Conservation (phyloP, 345 rosid species). For the Barbarea vulgaris region DNA sequence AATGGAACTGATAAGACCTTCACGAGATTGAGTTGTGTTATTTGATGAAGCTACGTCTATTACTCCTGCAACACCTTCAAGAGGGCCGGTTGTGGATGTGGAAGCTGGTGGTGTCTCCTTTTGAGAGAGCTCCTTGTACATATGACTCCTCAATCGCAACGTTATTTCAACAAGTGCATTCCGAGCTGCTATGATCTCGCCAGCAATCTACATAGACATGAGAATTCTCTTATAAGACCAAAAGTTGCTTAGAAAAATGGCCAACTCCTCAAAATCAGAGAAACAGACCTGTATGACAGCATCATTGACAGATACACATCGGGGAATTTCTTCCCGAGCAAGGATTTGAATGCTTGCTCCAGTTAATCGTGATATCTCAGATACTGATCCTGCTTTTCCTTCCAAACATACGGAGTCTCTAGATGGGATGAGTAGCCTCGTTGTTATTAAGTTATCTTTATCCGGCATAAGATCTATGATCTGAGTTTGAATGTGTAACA, state of each 20-base stretch:
- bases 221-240: conserved; percentile 26
- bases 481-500: conserved; percentile 90
- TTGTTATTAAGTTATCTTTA: conserved; percentile 69
- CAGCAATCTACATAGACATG: conserved; percentile 65
- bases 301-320: conserved; percentile 59
- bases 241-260: background rate
- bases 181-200: conserved; percentile 90
- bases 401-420: conserved; percentile 81
- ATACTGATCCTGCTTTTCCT: conserved; percentile 80
- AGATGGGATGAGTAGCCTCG: conserved; percentile 73
- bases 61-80: conserved; percentile 52
- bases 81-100: conserved; percentile 48
- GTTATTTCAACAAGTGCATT: conserved; percentile 95
- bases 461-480: conserved; percentile 76
- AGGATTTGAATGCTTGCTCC: conserved; percentile 78
- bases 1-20: conserved; percentile 46
- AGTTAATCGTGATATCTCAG: conserved; percentile 70
- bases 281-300: conserved; percentile 82
- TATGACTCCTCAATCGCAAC: conserved; percentile 64
- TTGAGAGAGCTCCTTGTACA: conserved; percentile 66
- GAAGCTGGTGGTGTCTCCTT: conserved; percentile 62
- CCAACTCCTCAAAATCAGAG: background rate
- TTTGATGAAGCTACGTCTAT: conserved; percentile 59
- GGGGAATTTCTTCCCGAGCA: conserved; percentile 68
- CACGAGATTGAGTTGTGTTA: conserved; percentile 49